Base-by-base conservation (phyloP, 2,329 filamentous ascomycete genomes). In the Grosmannia penicillata region DNA sequence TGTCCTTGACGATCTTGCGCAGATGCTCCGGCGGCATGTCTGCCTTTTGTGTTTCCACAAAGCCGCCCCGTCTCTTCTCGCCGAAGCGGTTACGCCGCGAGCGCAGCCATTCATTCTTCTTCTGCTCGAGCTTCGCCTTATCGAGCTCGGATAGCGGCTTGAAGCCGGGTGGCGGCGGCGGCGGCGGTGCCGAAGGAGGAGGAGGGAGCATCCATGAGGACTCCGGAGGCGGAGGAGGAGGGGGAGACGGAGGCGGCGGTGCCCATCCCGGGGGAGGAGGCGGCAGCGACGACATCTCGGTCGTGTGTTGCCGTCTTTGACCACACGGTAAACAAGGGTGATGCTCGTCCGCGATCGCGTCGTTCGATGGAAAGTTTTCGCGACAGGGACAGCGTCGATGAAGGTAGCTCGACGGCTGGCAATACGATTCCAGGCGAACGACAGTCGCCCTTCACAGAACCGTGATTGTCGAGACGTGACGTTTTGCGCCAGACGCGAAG, bases 21-120 rank as follows among this genome's bases (percentile, higher is more conserved):
- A 98, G 56, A 72, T 98, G 91, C 66, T 96, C 91, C 0, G 91
- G 89, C 0, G 91, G 93, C 84, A 98, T 93, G 53, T 98, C 91
- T 9, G 86, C 86, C 68, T 98, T 98, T 55, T 96, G 89, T 7
- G 87, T 94, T 62, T 98, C 89, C 1, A 98, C 85, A 47, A 95
- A 96, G 0, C 93, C 91, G 18, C 81, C 85, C 61, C 93, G 93
- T 44, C 91, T 74, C 72, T 95, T 96, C 70, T 98, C 93, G 37
- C 86, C 86, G 47, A 96, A 98, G 38, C 91, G 78, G 57, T 86
- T 91, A 50, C 86, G 78, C 63, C 93, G 91, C 48, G 72, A 75
- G 45, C 87, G 81, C 52, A 96, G 68, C 93, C 93, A 98, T 78
- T 95, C 87, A 58, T 86, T 93, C 72, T 96, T 98, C 72, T 96